Evolutionary conservation across 2,329 filamentous ascomycete genomes (phyloP), one percentile per base, ranked within the genome.

Genomic region (Colletotrichum sidae): DNA sequence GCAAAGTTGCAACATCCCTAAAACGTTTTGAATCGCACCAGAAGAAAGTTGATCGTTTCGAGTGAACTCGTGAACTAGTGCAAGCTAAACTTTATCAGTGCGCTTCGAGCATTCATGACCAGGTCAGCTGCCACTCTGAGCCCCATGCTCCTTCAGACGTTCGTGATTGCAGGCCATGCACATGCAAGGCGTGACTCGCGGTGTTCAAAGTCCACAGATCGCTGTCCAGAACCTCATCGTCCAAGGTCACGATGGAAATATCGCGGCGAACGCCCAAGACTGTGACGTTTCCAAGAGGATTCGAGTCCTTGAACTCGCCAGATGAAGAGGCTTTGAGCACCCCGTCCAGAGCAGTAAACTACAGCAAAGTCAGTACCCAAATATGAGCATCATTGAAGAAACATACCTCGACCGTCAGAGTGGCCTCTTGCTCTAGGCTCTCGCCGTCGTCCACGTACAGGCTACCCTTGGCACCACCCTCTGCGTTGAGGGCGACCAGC

Each of bases 401-500:
- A 77, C 77, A 71, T 63, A 81, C 80, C 60, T 80, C 72, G 33
- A 93, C 83, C 65, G 81, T 81, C 6, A 88, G 81, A 0, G 83
- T 89, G 0, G 81, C 39, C n/a, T 67, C 41, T 17, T 54, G 64
- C 49, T 76, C 71, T 8, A 93, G 63, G 60, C 88, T 91, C 77
- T 90, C 90, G 1, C 92, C 92, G 70, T 95, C 92, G 70, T 94
- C 92, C 8, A 94, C 73, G 72, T 94, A 94, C 37, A 94, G 75
- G 15, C 79, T 75, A 0, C 92, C 92, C 2, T 71, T 78, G 0
- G 92, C 91, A 1, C 76, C 74, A 1, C 88, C 87, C 13, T 83
- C 71, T 1, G 72, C 70, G 67, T 85, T 82, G 1, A 92, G 82
- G 2, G 90, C 89, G 1, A 87, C 85, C 9, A 93, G 79, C 45